Conservation (phyloP, 1,284 basidiomycete genomes). For the Sphagnurus paluster region DNA sequence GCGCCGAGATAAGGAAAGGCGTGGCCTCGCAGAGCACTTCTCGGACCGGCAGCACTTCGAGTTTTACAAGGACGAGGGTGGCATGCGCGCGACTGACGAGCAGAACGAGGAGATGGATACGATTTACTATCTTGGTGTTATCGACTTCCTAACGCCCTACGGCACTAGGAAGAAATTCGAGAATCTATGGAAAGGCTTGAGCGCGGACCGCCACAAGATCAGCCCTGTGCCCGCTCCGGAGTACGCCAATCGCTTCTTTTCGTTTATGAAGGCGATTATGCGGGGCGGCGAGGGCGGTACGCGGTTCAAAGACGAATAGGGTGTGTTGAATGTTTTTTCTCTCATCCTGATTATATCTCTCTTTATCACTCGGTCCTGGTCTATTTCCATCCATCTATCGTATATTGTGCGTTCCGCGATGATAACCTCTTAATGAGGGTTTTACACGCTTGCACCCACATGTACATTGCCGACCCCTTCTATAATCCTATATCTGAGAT, state of each 20-base stretch:
- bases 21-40: constrained; percentile 31
- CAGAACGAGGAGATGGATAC: constrained; percentile 71
- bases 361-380: background rate
- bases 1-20: no score
- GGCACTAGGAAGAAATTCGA: constrained; percentile 80
- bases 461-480: no score
- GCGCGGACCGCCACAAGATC: constrained; percentile 90
- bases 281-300: constrained; percentile 73
- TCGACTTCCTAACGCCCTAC: constrained; percentile 95
- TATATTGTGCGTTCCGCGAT: no score
- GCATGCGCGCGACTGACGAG: constrained; percentile 88
- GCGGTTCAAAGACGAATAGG: constrained; percentile 51
- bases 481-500: no score
- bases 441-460: no score
- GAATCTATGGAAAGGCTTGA: constrained; percentile 90
- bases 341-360: background rate
- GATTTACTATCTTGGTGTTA: constrained; percentile 94
- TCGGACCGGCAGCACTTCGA: constrained; percentile 84
- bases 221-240: constrained; percentile 86
- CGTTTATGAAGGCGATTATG: constrained; percentile 88
- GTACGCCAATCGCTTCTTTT: constrained; percentile 85
- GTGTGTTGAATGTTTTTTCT: background rate
- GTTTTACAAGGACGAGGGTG: constrained; percentile 98
- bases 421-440: no score
- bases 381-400: no score